Evolutionary conservation across 225 moss, liverwort and hornwort species (phyloP).

Genomic region (Lunularia cruciata): DNA sequence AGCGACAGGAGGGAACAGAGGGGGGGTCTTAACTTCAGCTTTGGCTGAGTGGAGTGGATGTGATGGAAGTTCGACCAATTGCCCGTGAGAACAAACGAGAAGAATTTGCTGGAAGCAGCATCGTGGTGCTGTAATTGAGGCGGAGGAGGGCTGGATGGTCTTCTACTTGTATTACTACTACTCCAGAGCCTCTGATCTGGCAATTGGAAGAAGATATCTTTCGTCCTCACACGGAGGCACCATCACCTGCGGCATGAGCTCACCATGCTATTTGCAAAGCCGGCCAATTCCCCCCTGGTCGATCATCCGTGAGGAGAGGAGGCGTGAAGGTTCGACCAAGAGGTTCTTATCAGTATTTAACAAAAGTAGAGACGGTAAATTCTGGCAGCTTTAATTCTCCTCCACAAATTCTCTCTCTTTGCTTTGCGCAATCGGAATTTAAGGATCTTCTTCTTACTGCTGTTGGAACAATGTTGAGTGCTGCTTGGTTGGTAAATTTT

Average conservation of each 20-base stretch:
- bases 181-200: constrained; percentile 12
- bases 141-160: neutral
- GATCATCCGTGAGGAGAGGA: constrained; percentile 18
- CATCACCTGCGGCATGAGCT: constrained; percentile 18
- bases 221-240: too few species aligned
- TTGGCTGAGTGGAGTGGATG: neutral
- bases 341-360: neutral
- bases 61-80: neutral
- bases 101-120: neutral
- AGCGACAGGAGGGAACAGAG: neutral
- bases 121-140: neutral
- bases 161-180: neutral
- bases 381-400: neutral
- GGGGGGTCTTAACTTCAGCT: too few species aligned
- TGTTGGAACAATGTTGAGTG: too few species aligned
- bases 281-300: neutral
- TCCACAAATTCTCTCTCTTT: neutral
- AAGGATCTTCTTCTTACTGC: too few species aligned
- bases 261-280: constrained; percentile 6
- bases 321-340: neutral
- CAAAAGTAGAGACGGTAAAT: constrained; percentile 8
- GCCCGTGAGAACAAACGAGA: neutral
- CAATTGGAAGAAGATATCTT: neutral
- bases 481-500: too few species aligned
- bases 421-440: neutral